phyloP scores from a whole-genome alignment of 305 asterid species.

The Fraxinus greggii region DNA sequence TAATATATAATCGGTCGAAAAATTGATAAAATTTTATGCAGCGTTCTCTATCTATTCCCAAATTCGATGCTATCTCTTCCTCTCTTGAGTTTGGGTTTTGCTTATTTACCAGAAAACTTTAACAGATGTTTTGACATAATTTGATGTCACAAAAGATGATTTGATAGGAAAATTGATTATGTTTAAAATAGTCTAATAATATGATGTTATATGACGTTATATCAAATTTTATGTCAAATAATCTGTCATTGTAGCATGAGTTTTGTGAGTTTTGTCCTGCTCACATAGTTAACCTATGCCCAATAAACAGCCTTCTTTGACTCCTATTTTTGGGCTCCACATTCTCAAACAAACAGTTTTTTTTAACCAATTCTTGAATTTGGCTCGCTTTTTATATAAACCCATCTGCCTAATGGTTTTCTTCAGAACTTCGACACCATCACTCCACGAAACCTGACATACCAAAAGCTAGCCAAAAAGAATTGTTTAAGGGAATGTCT shows the following conservation, averaged over 20 bases:
- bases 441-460: not conserved
- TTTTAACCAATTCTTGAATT: not conserved
- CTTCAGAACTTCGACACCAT: conserved; percentile 1
- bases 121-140: too few species aligned
- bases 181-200: too few species aligned
- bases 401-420: not conserved
- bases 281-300: conserved; percentile 16
- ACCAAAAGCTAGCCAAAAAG: not conserved
- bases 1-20: too few species aligned
- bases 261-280: conserved; percentile 19
- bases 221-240: too few species aligned
- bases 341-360: not conserved
- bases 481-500: conserved; percentile 26
- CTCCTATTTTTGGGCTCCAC: not conserved
- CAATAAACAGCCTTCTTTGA: conserved; percentile 10
- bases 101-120: too few species aligned
- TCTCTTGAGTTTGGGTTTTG: too few species aligned
- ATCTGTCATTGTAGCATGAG: too few species aligned
- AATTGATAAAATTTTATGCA: not conserved
- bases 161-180: too few species aligned
- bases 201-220: too few species aligned
- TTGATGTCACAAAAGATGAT: too few species aligned
- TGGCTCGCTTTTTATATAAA: not conserved
- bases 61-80: not conserved
- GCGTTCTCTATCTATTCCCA: not conserved